Conservation (phyloP, 2,329 filamentous ascomycete species). For the Aspergillus neotritici region DNA sequence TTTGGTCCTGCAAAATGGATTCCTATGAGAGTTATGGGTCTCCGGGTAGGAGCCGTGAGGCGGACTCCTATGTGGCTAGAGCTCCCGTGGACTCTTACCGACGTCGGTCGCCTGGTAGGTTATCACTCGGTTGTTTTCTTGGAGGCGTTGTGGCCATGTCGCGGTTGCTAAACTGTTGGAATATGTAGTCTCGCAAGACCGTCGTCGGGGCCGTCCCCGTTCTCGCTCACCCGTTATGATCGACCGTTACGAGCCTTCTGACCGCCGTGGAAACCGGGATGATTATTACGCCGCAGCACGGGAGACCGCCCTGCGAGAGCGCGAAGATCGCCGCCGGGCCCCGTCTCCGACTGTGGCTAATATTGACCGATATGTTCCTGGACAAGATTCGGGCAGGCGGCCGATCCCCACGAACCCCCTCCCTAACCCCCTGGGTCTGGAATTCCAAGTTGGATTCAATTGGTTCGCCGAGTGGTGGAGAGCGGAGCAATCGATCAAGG, state of each 20-base stretch:
- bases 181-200: slow-evolving; percentile 34
- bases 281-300: slow-evolving; percentile 50
- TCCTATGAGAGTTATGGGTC: slow-evolving; percentile 44
- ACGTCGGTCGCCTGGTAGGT: slow-evolving; percentile 44
- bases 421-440: slow-evolving; percentile 56
- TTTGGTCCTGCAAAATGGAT: slow-evolving; percentile 34
- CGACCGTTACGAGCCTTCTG: slow-evolving; percentile 59
- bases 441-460: slow-evolving; percentile 62
- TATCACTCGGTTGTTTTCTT: not conserved
- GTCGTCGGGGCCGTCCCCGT: slow-evolving; percentile 44
- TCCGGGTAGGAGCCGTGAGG: slow-evolving; percentile 39
- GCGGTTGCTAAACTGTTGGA: not conserved
- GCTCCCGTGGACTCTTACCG: slow-evolving; percentile 37
- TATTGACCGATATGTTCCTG: slow-evolving; percentile 62
- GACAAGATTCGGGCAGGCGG: slow-evolving; percentile 52
- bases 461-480: slow-evolving; percentile 66
- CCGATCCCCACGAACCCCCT: slow-evolving; percentile 52
- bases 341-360: slow-evolving; percentile 53
- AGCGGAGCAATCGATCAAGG: slow-evolving; percentile 57
- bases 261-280: slow-evolving; percentile 48
- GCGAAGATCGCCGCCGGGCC: slow-evolving; percentile 53
- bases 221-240: slow-evolving; percentile 59
- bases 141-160: not conserved
- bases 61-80: slow-evolving; percentile 33
- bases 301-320: slow-evolving; percentile 44